Percentiles rank a stretch among this genome's conserved stretches.
Conservation (phyloP, 805 yeast species). For the Nakazawaea wickerhamii region DNA sequence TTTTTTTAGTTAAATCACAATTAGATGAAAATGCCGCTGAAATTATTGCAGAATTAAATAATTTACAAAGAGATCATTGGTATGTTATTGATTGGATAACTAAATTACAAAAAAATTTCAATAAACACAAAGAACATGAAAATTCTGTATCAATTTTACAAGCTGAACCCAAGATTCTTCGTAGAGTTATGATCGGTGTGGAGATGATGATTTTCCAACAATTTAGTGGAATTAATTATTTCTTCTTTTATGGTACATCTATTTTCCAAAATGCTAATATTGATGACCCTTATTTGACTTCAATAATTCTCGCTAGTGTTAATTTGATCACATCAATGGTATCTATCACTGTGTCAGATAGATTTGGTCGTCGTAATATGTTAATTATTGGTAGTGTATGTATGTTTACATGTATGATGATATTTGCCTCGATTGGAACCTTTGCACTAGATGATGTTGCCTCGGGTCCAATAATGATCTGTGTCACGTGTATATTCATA, state of each 20-base stretch:
- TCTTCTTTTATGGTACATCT: slow-evolving; percentile 61
- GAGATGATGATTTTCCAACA: slow-evolving; percentile 34
- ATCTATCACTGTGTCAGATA: slow-evolving; percentile 43
- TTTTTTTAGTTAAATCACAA: slow-evolving; percentile 19
- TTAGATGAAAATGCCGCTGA: slow-evolving; percentile 9
- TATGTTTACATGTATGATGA: slow-evolving; percentile 47
- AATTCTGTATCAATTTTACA: too few species aligned
- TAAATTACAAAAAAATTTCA: slow-evolving; percentile 8
- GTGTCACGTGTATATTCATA: slow-evolving; percentile 54
- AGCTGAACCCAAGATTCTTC: slow-evolving; percentile 26
- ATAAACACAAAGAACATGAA: slow-evolving; percentile 1
- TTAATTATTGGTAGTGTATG: slow-evolving; percentile 42
- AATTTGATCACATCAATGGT: slow-evolving; percentile 48
- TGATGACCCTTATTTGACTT: slow-evolving; percentile 47
- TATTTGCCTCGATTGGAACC: slow-evolving; percentile 54
- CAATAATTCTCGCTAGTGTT: slow-evolving; percentile 49
- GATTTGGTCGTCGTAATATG: slow-evolving; percentile 40
- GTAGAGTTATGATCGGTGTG: slow-evolving; percentile 26
- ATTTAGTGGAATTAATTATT: slow-evolving; percentile 60
- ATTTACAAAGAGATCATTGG: slow-evolving; percentile 15
- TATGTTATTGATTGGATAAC: slow-evolving; percentile 14
- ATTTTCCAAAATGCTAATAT: slow-evolving; percentile 49
- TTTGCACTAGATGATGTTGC: slow-evolving; percentile 26
- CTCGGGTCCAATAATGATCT: slow-evolving; percentile 50
- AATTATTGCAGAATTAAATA: slow-evolving; percentile 9